A percentile compares a stretch with the other conserved stretches of the same genome.
phyloP scores from a whole-genome alignment of 1,139 yeast species.

The Diutina neorugosa region DNA sequence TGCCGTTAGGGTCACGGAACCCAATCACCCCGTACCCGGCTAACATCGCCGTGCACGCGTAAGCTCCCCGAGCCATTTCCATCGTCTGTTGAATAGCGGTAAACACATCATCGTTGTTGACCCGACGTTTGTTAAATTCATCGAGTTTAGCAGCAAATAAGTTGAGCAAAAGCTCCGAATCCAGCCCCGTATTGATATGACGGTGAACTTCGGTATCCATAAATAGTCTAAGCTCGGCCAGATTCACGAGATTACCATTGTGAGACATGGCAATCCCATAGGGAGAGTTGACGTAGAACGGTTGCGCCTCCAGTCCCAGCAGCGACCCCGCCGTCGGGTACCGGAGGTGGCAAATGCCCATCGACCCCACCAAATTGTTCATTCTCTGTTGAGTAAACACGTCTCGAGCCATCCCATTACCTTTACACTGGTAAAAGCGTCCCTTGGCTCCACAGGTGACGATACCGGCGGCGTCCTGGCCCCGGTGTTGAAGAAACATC shows the following conservation, averaged over 20 bases:
- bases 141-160: constrained; percentile 88
- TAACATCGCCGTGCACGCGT: constrained; percentile 87
- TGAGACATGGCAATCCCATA: constrained; percentile 86
- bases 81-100: constrained; percentile 76
- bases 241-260: constrained; percentile 90
- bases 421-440: constrained; percentile 91
- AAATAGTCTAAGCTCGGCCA: constrained; percentile 60
- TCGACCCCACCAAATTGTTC: constrained; percentile 73
- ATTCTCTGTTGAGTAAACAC: constrained; percentile 82
- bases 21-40: constrained; percentile 96
- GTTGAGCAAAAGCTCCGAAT: constrained; percentile 80
- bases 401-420: constrained; percentile 98
- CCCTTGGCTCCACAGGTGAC: constrained; percentile 94
- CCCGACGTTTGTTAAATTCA: constrained; percentile 84
- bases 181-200: constrained; percentile 94
- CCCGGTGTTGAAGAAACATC: constrained; percentile 90
- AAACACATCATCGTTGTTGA: constrained; percentile 82
- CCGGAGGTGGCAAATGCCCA: constrained; percentile 92
- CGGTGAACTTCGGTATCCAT: constrained; percentile 93
- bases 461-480: constrained; percentile 99
- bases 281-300: constrained; percentile 94
- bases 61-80: constrained; percentile 80
- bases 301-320: constrained; percentile 96
- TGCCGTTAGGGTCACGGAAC: constrained; percentile 94
- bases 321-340: constrained; percentile 99